Base-by-base conservation (phyloP, 169 alveolate genomes). In the Eimeria acervulina region DNA sequence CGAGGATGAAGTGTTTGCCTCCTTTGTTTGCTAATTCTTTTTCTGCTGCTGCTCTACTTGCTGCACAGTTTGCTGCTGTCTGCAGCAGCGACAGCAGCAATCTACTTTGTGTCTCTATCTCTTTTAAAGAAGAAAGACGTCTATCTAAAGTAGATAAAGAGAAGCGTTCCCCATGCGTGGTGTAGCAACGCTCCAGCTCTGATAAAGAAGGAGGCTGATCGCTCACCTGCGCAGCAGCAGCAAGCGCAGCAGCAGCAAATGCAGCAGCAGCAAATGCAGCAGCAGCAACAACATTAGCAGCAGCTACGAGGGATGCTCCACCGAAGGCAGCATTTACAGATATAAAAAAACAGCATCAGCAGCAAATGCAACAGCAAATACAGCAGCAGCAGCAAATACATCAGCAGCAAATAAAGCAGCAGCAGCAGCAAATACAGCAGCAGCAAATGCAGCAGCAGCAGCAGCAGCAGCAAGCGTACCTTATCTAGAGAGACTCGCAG, bases 151-250 rank as follows among this genome's bases (percentile, higher is more conserved):
- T 31, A 28, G 81, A 72, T 76, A 91, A 70, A 28, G 84, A 83
- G 51, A 91, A 91, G 26, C 95, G 90, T 51, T 91, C 95, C 3
- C 95, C 95, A 44, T 91, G 95, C 17, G 90, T 91, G 19, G 90
- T 91, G 81, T 72, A 91, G 90, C 95, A 91, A 3, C 95, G 95
- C 68, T 91, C 95, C 47, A 91, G 59, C 47, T 91, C 95, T 40
- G 84, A 61, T 28, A 91, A 78, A 15, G 95, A 74, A 33, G 95
- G 91, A 0, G 90, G 68, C 28, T 44, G n/a, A 52, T 83, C 47
- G 59, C 59, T 51, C 59, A 51, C 59, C 59, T 51, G 59, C 59
- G 2, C 6, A 51, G 59, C 59, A 51, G 59, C 59, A 51, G 59
- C 59, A 51, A 51, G 21, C 7, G 2, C 59, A 17, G 59, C 59